Percentiles rank a stretch among this genome's conserved stretches.
These are phyloP conservation scores for Penicillium brasilianum DNA, from an alignment of 2,329 filamentous ascomycete species.

Conservation along the genomic window DNA sequence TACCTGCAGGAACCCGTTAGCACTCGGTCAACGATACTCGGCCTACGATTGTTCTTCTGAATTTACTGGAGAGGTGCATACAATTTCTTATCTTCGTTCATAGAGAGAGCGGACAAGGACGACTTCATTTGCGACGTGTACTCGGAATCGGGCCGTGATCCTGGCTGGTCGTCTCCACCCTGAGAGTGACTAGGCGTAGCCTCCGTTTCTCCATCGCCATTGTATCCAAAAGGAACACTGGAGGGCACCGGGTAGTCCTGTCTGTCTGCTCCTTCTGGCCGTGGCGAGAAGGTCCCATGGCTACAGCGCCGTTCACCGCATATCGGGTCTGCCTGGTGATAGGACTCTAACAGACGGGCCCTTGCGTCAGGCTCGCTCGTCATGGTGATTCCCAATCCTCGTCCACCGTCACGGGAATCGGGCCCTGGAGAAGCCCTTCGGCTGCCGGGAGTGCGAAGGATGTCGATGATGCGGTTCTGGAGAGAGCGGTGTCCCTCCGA, in stretches of 20 bases:
- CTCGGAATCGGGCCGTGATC: constrained; percentile 61
- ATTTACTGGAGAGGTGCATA: constrained; percentile 48
- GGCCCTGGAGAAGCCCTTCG: constrained; percentile 20
- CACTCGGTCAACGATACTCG: background rate
- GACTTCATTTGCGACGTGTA: constrained; percentile 71
- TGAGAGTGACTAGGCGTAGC: constrained; percentile 29
- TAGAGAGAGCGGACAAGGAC: constrained; percentile 73
- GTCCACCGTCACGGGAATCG: constrained; percentile 8
- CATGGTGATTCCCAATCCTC: constrained; percentile 17
- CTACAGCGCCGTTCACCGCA: constrained; percentile 59
- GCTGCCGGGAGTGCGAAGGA: constrained; percentile 34
- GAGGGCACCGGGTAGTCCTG: constrained; percentile 44
- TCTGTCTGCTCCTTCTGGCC: constrained; percentile 63
- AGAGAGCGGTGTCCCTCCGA: constrained; percentile 35
- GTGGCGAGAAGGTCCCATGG: constrained; percentile 78
- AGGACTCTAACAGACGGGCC: constrained; percentile 47
- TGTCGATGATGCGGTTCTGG: constrained; percentile 38
- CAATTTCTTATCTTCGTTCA: constrained; percentile 76
- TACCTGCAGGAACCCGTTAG: constrained; percentile 63
- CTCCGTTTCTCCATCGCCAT: constrained; percentile 39
- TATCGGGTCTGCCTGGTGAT: constrained; percentile 41
- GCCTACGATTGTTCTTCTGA: constrained; percentile 6
- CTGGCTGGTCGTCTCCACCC: constrained; percentile 49
- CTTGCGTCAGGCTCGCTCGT: constrained; percentile 36
- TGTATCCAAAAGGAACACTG: constrained; percentile 33